Evolutionary conservation across 805 yeast genomes (phyloP).

Genomic region (Spathaspora arborariae): DNA sequence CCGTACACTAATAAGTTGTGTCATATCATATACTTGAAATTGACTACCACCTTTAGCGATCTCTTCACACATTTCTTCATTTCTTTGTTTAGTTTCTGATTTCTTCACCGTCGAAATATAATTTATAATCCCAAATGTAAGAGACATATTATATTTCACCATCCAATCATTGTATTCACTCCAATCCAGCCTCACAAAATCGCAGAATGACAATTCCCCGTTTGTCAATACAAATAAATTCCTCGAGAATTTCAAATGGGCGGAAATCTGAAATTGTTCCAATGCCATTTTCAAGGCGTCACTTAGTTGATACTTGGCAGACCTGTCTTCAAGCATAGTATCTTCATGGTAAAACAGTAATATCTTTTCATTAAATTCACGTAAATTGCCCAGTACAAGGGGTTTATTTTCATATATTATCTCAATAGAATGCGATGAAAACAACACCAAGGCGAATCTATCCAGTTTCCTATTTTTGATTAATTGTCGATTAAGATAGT

Average conservation of each 20-base stretch:
- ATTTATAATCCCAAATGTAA: slow-evolving; percentile 1
- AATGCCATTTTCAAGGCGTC: slow-evolving; percentile 4
- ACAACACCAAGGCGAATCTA: slow-evolving; percentile 26
- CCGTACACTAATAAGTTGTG: not conserved
- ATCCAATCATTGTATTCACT: not conserved
- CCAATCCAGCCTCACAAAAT: not conserved
- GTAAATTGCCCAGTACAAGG: slow-evolving; percentile 3
- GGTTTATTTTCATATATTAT: slow-evolving; percentile 6
- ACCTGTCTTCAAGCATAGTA: not conserved
- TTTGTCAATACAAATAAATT: slow-evolving; percentile 35
- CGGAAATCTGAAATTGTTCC: slow-evolving; percentile 7
- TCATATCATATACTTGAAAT: not conserved
- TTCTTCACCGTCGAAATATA: not conserved
- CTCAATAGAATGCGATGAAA: slow-evolving; percentile 10
- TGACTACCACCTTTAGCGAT: not conserved
- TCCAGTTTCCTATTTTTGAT: slow-evolving; percentile 37
- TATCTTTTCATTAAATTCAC: not conserved
- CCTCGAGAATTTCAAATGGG: slow-evolving; percentile 27
- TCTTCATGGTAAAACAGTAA: not conserved
- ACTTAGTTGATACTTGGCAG: not conserved
- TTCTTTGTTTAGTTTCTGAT: not conserved
- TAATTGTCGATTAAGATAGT: slow-evolving; percentile 26
- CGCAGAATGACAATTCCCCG: slow-evolving; percentile 11
- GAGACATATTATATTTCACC: not conserved
- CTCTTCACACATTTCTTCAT: not conserved